A percentile compares a stretch with the other conserved stretches of the same genome.
Evolutionary conservation across 2,329 filamentous ascomycete genomes (phyloP).

Genomic region (Chaetomiaceae sp.): DNA sequence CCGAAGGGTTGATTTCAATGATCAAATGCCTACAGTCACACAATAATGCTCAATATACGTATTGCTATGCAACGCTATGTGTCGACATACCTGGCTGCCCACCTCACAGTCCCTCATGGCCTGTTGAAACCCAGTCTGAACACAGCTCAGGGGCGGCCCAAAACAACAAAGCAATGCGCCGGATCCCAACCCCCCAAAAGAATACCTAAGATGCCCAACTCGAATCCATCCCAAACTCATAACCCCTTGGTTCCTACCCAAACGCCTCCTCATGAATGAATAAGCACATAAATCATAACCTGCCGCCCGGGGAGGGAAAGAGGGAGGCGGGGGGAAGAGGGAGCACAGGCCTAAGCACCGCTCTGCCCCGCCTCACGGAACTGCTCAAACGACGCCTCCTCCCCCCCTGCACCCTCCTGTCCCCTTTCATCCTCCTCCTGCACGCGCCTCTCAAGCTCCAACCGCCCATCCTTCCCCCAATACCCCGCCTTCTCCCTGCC

Average conservation of each 20-base stretch:
- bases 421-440: constrained; percentile 52
- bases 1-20: too few relatives aligned
- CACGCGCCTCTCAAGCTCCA: constrained; percentile 64
- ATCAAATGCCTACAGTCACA: too few relatives aligned
- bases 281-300: not conserved
- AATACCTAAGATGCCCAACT: not conserved
- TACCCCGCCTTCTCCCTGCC: constrained; percentile 56
- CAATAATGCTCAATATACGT: too few relatives aligned
- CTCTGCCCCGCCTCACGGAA: constrained; percentile 45
- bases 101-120: too few relatives aligned
- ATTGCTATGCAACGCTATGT: too few relatives aligned
- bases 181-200: not conserved
- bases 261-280: constrained; percentile 10
- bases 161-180: constrained; percentile 7
- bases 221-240: not conserved
- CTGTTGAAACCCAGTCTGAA: not conserved
- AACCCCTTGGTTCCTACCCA: constrained; percentile 1
- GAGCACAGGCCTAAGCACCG: constrained; percentile 36
- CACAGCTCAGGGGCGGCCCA: not conserved
- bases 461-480: constrained; percentile 65
- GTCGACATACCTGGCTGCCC: too few relatives aligned
- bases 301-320: too few relatives aligned
- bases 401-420: constrained; percentile 13
- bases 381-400: constrained; percentile 35
- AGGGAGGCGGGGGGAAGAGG: too few relatives aligned